phyloP scores from a whole-genome alignment of 2,329 filamentous ascomycete species.

The Xylaria multiplex region DNA sequence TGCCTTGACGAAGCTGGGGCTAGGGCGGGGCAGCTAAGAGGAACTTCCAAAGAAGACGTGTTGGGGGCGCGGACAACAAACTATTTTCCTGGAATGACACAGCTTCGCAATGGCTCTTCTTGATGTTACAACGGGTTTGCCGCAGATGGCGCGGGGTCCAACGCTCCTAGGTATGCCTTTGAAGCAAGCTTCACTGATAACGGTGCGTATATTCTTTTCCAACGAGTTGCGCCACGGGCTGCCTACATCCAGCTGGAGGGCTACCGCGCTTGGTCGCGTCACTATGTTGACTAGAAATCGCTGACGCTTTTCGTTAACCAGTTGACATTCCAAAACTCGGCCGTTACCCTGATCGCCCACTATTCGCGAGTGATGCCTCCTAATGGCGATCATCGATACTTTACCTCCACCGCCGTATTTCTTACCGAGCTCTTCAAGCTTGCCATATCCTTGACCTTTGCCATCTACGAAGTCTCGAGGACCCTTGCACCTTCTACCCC shows the following conservation, averaged over 20 bases:
- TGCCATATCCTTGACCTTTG: slow-evolving; percentile 83
- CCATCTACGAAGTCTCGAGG: slow-evolving; percentile 85
- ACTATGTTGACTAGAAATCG: background rate
- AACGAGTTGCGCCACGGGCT: background rate
- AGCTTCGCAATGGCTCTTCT: slow-evolving; percentile 54
- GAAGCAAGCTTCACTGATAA: slow-evolving; percentile 75
- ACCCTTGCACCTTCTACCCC: slow-evolving; percentile 81
- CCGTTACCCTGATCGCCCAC: slow-evolving; percentile 85
- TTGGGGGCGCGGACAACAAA: background rate
- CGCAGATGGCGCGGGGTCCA: slow-evolving; percentile 54
- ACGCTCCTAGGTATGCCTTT: slow-evolving; percentile 69
- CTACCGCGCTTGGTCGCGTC: slow-evolving; percentile 1
- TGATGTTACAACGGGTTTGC: slow-evolving; percentile 51
- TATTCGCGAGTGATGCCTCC: slow-evolving; percentile 95
- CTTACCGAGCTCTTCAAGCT: slow-evolving; percentile 94
- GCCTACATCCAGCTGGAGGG: background rate
- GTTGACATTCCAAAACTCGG: slow-evolving; percentile 84
- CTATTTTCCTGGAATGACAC: background rate
- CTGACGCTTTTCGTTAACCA: slow-evolving; percentile 51
- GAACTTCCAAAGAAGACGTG: background rate
- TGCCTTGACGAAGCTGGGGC: background rate
- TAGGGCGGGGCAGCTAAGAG: slow-evolving; percentile 7
- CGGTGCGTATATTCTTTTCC: slow-evolving; percentile 56
- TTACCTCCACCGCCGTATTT: slow-evolving; percentile 92
- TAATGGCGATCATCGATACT: slow-evolving; percentile 84